Percentiles rank a stretch among this genome's conserved stretches.
Conservation (phyloP, 257 asterid species). For the Ocimum tenuiflorum region DNA sequence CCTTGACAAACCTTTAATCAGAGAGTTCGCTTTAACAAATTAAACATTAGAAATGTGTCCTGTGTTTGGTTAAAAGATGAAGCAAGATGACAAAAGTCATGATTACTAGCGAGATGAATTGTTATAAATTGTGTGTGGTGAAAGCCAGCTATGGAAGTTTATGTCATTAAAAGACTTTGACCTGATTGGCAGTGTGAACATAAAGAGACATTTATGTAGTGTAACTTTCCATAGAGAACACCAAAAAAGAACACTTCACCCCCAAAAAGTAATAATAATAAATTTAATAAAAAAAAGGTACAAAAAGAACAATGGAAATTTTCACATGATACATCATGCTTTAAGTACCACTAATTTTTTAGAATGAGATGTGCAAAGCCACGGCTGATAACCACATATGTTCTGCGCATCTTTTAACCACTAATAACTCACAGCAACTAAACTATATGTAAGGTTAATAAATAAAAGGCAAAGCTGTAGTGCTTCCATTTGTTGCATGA, state of each 20-base stretch:
- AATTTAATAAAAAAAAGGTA: not conserved
- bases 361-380: slow-evolving; percentile 3
- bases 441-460: not conserved
- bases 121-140: not conserved
- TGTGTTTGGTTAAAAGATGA: not conserved
- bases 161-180: not conserved
- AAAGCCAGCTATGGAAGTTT: not conserved
- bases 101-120: not conserved
- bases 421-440: slow-evolving; percentile 1
- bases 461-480: not conserved
- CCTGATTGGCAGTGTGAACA: not conserved
- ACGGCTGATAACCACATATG: not conserved
- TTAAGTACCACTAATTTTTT: not conserved
- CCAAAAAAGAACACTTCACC: not conserved
- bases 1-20: not conserved
- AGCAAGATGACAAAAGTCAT: not conserved
- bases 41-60: not conserved
- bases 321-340: not conserved
- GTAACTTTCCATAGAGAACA: not conserved
- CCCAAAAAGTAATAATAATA: not conserved
- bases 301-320: not conserved
- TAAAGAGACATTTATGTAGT: not conserved
- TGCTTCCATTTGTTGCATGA: not conserved
- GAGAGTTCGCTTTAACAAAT: not conserved
- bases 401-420: not conserved